Conservation (phyloP, 495 filamentous ascomycete species). For the Neurospora tetraspora region DNA sequence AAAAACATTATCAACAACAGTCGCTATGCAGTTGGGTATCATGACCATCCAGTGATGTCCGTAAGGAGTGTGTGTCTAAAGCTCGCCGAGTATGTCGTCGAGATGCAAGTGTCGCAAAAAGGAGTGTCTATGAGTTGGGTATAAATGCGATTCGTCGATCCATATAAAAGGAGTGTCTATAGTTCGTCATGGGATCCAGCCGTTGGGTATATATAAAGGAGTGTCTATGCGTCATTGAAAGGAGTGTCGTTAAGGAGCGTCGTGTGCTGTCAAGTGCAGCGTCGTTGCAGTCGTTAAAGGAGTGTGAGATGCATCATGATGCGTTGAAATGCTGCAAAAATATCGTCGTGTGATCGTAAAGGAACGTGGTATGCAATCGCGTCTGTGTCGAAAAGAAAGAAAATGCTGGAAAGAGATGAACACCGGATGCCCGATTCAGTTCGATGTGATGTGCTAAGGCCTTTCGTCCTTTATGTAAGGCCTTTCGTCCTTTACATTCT, state of each 20-base stretch:
- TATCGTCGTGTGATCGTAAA: constrained; percentile 30
- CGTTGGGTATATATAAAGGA: constrained; percentile 31
- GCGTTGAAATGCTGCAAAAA: constrained; percentile 20
- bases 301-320: constrained; percentile 21
- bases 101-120: constrained; percentile 20
- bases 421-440: constrained; percentile 4
- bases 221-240: constrained; percentile 18
- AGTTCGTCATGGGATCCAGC: constrained; percentile 26
- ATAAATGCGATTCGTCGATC: constrained; percentile 25
- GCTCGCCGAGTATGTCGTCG: neutral
- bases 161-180: constrained; percentile 34
- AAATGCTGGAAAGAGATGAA: constrained; percentile 8
- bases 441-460: constrained; percentile 4
- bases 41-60: constrained; percentile 22
- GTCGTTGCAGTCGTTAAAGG: constrained; percentile 37
- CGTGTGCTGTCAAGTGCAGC: neutral
- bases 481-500: constrained; percentile 20
- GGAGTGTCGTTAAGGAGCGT: constrained; percentile 4
- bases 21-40: constrained; percentile 44
- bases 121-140: constrained; percentile 33
- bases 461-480: constrained; percentile 16
- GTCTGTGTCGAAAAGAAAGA: constrained; percentile 32
- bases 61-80: constrained; percentile 27
- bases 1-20: constrained; percentile 27
- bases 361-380: constrained; percentile 39